phyloP scores from a whole-genome alignment of 2,329 filamentous ascomycete genomes.

The Fusarium floridanum region DNA sequence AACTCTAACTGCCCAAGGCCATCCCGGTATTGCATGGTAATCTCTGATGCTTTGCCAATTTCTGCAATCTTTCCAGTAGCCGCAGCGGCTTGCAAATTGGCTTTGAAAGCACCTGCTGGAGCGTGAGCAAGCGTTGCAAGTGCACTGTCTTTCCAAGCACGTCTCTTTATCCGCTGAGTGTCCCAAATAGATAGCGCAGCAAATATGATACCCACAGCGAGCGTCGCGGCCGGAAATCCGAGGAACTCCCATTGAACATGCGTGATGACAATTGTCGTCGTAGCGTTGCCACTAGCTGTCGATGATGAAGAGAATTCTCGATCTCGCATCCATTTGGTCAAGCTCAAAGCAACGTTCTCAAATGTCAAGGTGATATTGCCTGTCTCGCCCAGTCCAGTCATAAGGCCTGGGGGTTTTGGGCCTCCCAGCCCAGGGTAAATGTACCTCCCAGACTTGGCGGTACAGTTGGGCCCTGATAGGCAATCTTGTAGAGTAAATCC shows the following conservation, averaged over 20 bases:
- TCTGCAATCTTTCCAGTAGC: not conserved
- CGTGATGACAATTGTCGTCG: not conserved
- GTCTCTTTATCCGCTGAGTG: not conserved
- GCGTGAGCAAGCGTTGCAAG: not conserved
- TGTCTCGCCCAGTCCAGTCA: not conserved
- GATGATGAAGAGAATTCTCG: not conserved
- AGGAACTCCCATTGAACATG: not conserved
- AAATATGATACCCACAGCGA: not conserved
- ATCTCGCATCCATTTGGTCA: conserved; percentile 31
- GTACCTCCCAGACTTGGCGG: not conserved
- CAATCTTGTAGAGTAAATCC: not conserved
- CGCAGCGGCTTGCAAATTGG: not conserved
- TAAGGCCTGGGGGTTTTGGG: not conserved
- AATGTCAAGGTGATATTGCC: not conserved
- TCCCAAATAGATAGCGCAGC: not conserved
- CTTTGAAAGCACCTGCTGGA: not conserved
- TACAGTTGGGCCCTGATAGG: not conserved
- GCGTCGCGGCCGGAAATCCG: not conserved
- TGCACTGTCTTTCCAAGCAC: not conserved
- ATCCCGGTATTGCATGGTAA: not conserved
- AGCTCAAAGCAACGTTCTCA: conserved; percentile 13
- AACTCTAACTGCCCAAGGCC: not conserved
- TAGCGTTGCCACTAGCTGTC: not conserved
- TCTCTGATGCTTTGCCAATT: not conserved
- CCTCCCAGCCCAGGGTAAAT: conserved; percentile 7